phyloP scores from a whole-genome alignment of 768 basidiomycete species.

The Pisolithus orientalis region DNA sequence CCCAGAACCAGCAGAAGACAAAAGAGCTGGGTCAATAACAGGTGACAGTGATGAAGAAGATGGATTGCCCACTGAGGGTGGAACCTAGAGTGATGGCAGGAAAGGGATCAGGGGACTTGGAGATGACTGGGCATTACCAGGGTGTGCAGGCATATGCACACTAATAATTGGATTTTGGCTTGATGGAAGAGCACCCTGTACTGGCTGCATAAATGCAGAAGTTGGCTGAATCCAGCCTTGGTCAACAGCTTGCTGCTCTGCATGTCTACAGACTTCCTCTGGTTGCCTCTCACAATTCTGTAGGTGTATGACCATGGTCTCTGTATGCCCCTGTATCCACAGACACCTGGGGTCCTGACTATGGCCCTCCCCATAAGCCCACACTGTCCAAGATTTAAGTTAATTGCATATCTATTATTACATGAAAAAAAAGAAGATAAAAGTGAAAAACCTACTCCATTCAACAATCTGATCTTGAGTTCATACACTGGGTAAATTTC shows the following conservation, averaged over 20 bases:
- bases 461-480: not conserved
- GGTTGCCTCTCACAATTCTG: conserved; percentile 1
- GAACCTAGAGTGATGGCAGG: not conserved
- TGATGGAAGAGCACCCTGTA: too few species aligned
- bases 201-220: not conserved
- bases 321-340: not conserved
- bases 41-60: not conserved
- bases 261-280: too few species aligned
- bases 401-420: not conserved
- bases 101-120: not conserved
- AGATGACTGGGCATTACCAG: not conserved
- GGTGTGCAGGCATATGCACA: not conserved
- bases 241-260: too few species aligned
- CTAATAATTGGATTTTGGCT: not conserved
- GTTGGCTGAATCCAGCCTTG: conserved; percentile 2
- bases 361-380: not conserved
- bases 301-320: not conserved
- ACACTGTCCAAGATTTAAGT: not conserved
- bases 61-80: not conserved
- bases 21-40: not conserved
- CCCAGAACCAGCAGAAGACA: not conserved
- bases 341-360: not conserved
- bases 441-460: not conserved
- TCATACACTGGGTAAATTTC: not conserved
- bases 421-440: not conserved